A percentile compares a stretch with the other conserved stretches of the same genome.
phyloP scores from a whole-genome alignment of 2,329 filamentous ascomycete species.

The Phaeosphaeriaceae sp. region DNA sequence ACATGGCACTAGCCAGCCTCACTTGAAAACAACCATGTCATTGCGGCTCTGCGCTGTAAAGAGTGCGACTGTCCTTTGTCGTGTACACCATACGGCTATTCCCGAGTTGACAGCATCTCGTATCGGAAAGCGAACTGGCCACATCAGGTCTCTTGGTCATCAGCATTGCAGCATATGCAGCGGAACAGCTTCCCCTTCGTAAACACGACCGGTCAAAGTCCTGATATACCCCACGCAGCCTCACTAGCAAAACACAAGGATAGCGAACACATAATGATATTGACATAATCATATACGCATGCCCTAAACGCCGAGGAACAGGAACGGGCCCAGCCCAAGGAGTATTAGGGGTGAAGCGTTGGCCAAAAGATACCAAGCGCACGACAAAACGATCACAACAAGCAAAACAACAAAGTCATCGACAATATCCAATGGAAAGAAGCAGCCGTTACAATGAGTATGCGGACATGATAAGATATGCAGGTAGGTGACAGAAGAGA shows the following conservation, averaged over 20 bases:
- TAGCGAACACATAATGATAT: not conserved
- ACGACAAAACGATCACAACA: slow-evolving; percentile 7
- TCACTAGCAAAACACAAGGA: slow-evolving; percentile 5
- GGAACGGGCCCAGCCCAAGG: slow-evolving; percentile 34
- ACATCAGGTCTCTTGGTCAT: not conserved
- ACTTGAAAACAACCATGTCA: slow-evolving; percentile 10
- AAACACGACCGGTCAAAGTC: not conserved
- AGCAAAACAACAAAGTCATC: slow-evolving; percentile 5
- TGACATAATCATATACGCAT: slow-evolving; percentile 19
- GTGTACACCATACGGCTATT: not conserved
- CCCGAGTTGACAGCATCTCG: slow-evolving; percentile 4
- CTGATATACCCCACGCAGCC: slow-evolving; percentile 1
- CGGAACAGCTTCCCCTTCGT: not conserved
- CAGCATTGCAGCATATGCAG: not conserved
- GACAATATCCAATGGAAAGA: not conserved
- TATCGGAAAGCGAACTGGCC: not conserved
- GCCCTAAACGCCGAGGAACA: slow-evolving; percentile 21
- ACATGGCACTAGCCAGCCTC: slow-evolving; percentile 22
- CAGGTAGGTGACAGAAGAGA: slow-evolving; percentile 8
- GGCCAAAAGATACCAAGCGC: slow-evolving; percentile 31
- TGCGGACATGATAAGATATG: slow-evolving; percentile 15
- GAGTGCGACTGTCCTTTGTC: not conserved
- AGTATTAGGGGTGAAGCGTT: slow-evolving; percentile 30
- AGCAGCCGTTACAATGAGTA: slow-evolving; percentile 16
- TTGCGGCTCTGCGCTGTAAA: slow-evolving; percentile 17